Percentiles rank a stretch among this genome's conserved stretches.
These are phyloP conservation scores for Arabidopsis thaliana DNA, from an alignment of 345 rosid genomes.

Conservation along the genomic window DNA sequence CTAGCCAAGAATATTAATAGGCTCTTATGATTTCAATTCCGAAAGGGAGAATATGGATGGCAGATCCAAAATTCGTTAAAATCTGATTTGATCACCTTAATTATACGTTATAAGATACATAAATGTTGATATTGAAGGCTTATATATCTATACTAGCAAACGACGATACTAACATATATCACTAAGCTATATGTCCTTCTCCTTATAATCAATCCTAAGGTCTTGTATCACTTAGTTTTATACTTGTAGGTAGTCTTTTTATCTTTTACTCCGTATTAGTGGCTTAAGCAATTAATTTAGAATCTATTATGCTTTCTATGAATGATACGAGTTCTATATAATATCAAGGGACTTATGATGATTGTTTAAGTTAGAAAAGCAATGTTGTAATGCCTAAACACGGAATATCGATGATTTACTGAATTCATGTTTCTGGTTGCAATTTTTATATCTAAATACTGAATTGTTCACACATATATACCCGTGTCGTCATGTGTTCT, in stretches of 20 bases:
- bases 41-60: background rate
- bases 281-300: background rate
- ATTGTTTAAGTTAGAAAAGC: constrained; percentile 24
- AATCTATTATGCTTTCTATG: background rate
- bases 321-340: background rate
- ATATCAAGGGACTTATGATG: background rate
- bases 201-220: too few relatives aligned
- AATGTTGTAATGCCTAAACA: constrained; percentile 21
- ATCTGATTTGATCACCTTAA: background rate
- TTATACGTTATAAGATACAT: too few relatives aligned
- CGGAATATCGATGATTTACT: constrained; percentile 15
- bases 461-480: background rate
- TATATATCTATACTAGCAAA: too few relatives aligned
- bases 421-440: constrained; percentile 12
- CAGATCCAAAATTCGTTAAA: background rate
- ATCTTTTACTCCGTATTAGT: too few relatives aligned
- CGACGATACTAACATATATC: too few relatives aligned
- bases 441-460: constrained; percentile 7
- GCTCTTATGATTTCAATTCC: background rate
- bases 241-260: too few relatives aligned
- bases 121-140: too few relatives aligned
- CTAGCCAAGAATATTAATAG: background rate
- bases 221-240: too few relatives aligned
- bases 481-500: constrained; percentile 30
- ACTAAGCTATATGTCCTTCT: too few relatives aligned